Conservation (phyloP, 176 grass and related monocot genomes). For the Raddia distichophylla region DNA sequence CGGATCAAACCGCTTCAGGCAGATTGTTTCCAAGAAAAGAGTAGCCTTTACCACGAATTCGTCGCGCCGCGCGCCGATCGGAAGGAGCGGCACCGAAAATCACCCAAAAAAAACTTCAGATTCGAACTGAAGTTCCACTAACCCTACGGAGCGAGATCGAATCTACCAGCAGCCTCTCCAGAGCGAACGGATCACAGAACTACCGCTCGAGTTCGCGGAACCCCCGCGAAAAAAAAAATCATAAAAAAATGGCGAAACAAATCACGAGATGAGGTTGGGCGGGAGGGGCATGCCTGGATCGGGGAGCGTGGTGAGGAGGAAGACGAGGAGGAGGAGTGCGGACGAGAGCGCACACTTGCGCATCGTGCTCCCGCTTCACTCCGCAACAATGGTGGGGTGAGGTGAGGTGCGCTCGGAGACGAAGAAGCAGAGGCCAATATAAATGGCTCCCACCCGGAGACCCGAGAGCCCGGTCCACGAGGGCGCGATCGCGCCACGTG, state of each 20-base stretch:
- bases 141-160: neutral
- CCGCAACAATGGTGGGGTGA: constrained; percentile 3
- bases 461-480: constrained; percentile 33
- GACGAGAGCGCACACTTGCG: constrained; percentile 78
- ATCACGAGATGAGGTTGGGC: neutral
- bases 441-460: neutral
- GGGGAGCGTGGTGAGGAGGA: constrained; percentile 78
- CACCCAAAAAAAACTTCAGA: neutral
- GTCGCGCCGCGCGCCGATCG: neutral
- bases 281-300: constrained; percentile 59
- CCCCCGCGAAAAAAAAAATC: neutral
- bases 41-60: neutral
- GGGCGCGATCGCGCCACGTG: constrained; percentile 53
- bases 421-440: constrained; percentile 16
- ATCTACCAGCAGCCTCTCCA: neutral
- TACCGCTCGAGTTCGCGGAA: neutral
- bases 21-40: neutral
- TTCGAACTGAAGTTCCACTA: fast-evolving
- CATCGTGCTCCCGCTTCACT: constrained; percentile 58
- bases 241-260: neutral
- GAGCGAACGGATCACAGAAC: constrained; percentile 2
- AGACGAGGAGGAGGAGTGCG: constrained; percentile 79
- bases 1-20: neutral
- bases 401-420: neutral
- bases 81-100: neutral